These are phyloP conservation scores for Microdochium bolleyi DNA, from an alignment of 2,329 filamentous ascomycete genomes.

Conservation along the genomic window DNA sequence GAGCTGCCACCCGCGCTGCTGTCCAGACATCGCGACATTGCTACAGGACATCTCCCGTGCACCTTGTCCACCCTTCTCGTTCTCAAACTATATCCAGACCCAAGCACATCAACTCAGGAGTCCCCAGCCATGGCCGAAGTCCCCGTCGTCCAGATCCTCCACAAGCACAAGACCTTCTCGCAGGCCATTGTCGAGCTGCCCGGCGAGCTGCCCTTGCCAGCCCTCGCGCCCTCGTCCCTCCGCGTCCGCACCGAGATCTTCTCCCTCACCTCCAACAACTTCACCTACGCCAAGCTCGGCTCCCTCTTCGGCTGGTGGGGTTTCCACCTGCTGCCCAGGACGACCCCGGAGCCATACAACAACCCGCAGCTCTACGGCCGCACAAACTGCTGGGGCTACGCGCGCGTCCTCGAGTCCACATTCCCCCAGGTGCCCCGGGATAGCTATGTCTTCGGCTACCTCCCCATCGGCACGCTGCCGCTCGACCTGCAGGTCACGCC, in stretches of 20 bases:
- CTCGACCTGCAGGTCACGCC: constrained; percentile 26
- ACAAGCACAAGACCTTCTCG: constrained; percentile 19
- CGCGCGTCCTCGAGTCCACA: constrained; percentile 30
- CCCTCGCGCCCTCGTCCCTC: constrained; percentile 18
- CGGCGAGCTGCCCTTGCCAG: constrained; percentile 11
- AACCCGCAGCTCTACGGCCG: constrained; percentile 32
- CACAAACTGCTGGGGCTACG: constrained; percentile 40
- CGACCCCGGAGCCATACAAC: constrained; percentile 22
- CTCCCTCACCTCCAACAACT: constrained; percentile 23
- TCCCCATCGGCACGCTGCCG: constrained; percentile 29
- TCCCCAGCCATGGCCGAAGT: constrained; percentile 14
- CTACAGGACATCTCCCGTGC: too few relatives aligned
- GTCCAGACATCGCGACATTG: too few relatives aligned
- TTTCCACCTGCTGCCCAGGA: constrained; percentile 29
- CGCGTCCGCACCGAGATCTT: constrained; percentile 19
- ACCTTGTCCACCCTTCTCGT: too few relatives aligned
- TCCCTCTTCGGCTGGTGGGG: constrained; percentile 28
- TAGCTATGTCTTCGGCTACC: constrained; percentile 31
- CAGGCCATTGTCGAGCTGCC: constrained; percentile 17
- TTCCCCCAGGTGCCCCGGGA: constrained; percentile 22
- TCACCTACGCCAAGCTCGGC: constrained; percentile 22
- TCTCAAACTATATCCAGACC: too few relatives aligned
- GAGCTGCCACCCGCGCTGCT: too few relatives aligned
- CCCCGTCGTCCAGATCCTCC: constrained; percentile 18
- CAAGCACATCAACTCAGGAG: not conserved